phyloP scores from a whole-genome alignment of 345 rosid species.

The Crucihimalaya himalaica region DNA sequence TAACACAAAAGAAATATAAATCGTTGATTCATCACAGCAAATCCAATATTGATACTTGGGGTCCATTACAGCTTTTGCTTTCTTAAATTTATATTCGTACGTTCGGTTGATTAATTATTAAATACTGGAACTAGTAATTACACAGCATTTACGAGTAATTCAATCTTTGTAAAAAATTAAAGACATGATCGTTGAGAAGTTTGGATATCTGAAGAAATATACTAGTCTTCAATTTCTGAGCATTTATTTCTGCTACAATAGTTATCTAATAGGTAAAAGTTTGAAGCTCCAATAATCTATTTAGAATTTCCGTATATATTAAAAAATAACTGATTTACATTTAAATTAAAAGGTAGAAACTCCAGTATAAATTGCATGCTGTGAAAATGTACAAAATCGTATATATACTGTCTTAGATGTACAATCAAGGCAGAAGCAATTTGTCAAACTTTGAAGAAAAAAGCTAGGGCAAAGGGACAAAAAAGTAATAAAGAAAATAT shows the following conservation, averaged over 20 bases:
- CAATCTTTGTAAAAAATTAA: too few relatives aligned
- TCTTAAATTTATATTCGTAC: neutral
- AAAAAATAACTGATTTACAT: neutral
- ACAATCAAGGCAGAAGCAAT: constrained; percentile 11
- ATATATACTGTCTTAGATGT: neutral
- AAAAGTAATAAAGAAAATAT: constrained; percentile 6
- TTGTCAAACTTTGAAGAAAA: constrained; percentile 34
- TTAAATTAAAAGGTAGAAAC: neutral
- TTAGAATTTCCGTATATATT: neutral
- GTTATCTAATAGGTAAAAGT: neutral
- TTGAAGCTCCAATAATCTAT: neutral
- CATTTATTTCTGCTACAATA: neutral
- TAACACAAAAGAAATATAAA: neutral
- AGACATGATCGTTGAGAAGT: too few relatives aligned
- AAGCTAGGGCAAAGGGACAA: constrained; percentile 29
- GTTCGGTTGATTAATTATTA: neutral
- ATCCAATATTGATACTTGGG: constrained; percentile 32
- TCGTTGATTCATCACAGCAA: constrained; percentile 27
- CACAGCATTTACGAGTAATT: too few relatives aligned
- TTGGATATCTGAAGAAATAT: neutral
- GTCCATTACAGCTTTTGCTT: constrained; percentile 35
- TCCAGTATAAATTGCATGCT: neutral
- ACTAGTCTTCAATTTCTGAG: neutral
- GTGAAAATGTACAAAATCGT: neutral
- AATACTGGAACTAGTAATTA: constrained; percentile 1